These are phyloP conservation scores for Tephrocybe sp. DNA, from an alignment of 768 basidiomycete genomes.

Conservation along the genomic window DNA sequence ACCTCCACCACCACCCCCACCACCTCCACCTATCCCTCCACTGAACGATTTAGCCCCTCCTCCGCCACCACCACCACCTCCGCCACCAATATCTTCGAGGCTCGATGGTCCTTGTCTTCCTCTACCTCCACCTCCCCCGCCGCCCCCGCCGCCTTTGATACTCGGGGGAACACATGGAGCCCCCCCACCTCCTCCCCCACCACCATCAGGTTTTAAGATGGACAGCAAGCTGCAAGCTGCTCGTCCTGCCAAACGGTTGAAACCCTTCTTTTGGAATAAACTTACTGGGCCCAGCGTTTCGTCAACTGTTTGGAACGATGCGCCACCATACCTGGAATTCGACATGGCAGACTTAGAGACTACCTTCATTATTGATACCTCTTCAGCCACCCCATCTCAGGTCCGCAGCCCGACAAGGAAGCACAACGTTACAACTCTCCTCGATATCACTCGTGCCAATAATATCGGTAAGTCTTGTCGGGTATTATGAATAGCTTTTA, in stretches of 20 bases:
- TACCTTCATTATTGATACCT: slow-evolving; percentile 64
- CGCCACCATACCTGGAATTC: slow-evolving; percentile 41
- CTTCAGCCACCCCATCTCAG: slow-evolving; percentile 41
- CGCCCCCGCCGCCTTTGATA: slow-evolving; percentile 36
- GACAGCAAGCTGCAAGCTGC: slow-evolving; percentile 30
- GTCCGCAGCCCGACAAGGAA: slow-evolving; percentile 45
- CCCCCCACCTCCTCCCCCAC: slow-evolving; percentile 35
- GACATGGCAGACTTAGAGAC: slow-evolving; percentile 72
- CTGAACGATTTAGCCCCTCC: slow-evolving; percentile 3
- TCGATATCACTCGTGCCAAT: slow-evolving; percentile 82
- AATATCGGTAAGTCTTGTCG: slow-evolving; percentile 79
- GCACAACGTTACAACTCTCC: slow-evolving; percentile 64
- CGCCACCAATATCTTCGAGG: slow-evolving; percentile 22
- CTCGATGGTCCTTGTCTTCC: slow-evolving; percentile 9
- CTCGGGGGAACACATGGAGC: slow-evolving; percentile 20
- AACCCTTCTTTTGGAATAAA: slow-evolving; percentile 94
- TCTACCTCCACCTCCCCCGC: slow-evolving; percentile 31
- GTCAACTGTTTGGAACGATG: slow-evolving; percentile 73
- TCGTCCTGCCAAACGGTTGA: slow-evolving; percentile 59
- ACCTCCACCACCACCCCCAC: slow-evolving; percentile 17
- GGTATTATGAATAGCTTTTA: no score
- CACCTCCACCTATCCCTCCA: slow-evolving; percentile 21
- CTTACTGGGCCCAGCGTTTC: slow-evolving; percentile 41
- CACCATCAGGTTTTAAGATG: slow-evolving; percentile 37
- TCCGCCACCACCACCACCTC: slow-evolving; percentile 23